Evolutionary conservation across 768 basidiomycete genomes (phyloP), one percentile per base, ranked within the genome.

Genomic region (Mrakia blollopis): DNA sequence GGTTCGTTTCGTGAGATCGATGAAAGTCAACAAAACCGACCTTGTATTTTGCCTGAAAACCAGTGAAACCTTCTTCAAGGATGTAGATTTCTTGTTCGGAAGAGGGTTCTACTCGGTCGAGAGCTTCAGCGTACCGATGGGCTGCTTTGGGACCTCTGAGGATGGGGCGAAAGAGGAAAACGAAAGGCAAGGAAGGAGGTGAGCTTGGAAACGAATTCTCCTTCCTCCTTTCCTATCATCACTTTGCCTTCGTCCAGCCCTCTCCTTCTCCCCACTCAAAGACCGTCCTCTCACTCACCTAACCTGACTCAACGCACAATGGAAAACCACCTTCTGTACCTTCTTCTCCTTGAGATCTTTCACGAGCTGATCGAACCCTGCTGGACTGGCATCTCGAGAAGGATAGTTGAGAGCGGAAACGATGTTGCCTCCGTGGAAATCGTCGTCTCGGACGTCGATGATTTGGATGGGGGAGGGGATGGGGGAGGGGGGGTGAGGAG

Each of bases 101-200:
- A 2, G 2, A 4, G 7, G 54, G 52, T 5, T 41, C 71, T 0
- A 60, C 50, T 21, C 35, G 16, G 1, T 21, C 52, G 2, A 72
- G 54, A 3, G 71, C 71, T n/a, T 72, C 52, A 25, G 71, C 71
- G 71, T 72, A 72, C 28, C 71, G 54, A 6, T 54, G 71, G 30
- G 71, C 71, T 11, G 71, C 71, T 72, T 72, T 72, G 54, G 71
- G 71, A 2, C 71, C 71, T 25, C 71, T 72, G 30, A n/a, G n/a
- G n/a, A 11, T 7, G n/a, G n/a, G n/a, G n/a, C n/a, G n/a, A n/a
- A n/a, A n/a, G n/a, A n/a, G n/a, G n/a, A n/a, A n/a, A n/a, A n/a
- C n/a, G n/a, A n/a, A n/a, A n/a, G n/a, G n/a, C n/a, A n/a, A n/a
- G n/a, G n/a, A n/a, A n/a, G n/a, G n/a, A n/a, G n/a, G n/a, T n/a